These are phyloP conservation scores for Coniophora puteana DNA, from an alignment of 1,284 basidiomycete species.

Conservation along the genomic window DNA sequence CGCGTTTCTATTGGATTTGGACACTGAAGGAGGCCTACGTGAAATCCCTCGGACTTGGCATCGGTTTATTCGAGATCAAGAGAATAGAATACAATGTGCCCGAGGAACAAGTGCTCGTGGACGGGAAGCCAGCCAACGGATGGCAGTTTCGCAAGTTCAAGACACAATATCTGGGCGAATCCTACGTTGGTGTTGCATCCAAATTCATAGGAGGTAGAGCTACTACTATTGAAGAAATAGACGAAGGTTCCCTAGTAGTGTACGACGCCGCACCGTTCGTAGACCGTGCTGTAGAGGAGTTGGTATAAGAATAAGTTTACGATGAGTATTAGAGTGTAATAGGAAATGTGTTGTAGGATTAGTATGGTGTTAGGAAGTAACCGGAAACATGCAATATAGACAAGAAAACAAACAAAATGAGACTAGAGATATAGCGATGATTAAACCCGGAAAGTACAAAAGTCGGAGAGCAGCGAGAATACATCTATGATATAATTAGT, in stretches of 20 bases:
- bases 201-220: constrained; percentile 41
- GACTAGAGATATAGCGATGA: not conserved
- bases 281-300: constrained; percentile 38
- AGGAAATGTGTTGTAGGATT: not conserved
- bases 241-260: constrained; percentile 36
- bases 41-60: constrained; percentile 75
- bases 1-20: constrained; percentile 75
- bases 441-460: constrained; percentile 1
- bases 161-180: constrained; percentile 38
- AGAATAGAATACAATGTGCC: constrained; percentile 66
- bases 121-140: constrained; percentile 50
- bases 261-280: constrained; percentile 46
- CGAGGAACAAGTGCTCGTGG: constrained; percentile 49
- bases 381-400: constrained; percentile 14
- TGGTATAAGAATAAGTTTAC: constrained; percentile 22
- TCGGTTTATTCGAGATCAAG: constrained; percentile 78
- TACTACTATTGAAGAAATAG: constrained; percentile 20
- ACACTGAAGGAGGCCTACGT: constrained; percentile 86
- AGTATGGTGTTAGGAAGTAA: constrained; percentile 11
- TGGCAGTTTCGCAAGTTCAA: constrained; percentile 68
- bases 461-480: not conserved
- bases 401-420: not conserved
- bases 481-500: constrained; percentile 20
- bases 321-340: constrained; percentile 11
- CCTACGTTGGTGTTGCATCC: constrained; percentile 65